These are phyloP conservation scores for Fusarium sp. DNA, from an alignment of 2,329 filamentous ascomycete genomes.

Conservation along the genomic window DNA sequence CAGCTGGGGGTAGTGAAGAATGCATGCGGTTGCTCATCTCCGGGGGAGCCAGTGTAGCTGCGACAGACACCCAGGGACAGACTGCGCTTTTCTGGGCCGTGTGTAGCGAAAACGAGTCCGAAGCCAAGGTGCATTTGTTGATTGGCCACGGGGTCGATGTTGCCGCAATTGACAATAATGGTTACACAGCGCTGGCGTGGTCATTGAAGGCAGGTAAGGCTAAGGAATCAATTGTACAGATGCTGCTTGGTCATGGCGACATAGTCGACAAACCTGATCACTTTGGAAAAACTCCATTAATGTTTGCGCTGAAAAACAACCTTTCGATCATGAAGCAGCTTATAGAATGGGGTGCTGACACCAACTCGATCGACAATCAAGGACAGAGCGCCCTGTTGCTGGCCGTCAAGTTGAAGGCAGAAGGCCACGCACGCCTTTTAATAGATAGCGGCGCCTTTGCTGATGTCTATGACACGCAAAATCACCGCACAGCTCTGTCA, in stretches of 20 bases:
- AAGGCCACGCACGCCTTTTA: accelerated
- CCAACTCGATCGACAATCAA: background rate
- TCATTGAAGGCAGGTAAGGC: accelerated
- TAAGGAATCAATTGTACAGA: accelerated
- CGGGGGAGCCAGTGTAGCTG: background rate
- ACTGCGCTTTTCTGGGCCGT: background rate
- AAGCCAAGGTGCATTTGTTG: background rate
- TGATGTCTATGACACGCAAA: accelerated
- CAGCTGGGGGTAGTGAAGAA: background rate
- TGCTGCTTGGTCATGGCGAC: background rate
- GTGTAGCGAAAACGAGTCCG: accelerated
- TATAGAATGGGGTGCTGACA: background rate
- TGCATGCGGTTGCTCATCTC: background rate
- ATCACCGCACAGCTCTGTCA: background rate
- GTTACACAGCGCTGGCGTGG: accelerated
- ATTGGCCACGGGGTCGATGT: background rate
- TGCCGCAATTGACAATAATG: accelerated
- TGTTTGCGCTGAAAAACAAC: accelerated
- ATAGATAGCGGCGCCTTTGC: background rate
- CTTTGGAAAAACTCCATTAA: background rate
- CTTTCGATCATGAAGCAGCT: background rate
- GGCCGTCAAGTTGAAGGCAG: accelerated
- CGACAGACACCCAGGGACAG: accelerated
- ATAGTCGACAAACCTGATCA: accelerated
- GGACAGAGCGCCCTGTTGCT: background rate